Percentiles rank a stretch among this genome's conserved stretches.
phyloP scores from a whole-genome alignment of 805 yeast species.

The Candida fluviatilis region DNA sequence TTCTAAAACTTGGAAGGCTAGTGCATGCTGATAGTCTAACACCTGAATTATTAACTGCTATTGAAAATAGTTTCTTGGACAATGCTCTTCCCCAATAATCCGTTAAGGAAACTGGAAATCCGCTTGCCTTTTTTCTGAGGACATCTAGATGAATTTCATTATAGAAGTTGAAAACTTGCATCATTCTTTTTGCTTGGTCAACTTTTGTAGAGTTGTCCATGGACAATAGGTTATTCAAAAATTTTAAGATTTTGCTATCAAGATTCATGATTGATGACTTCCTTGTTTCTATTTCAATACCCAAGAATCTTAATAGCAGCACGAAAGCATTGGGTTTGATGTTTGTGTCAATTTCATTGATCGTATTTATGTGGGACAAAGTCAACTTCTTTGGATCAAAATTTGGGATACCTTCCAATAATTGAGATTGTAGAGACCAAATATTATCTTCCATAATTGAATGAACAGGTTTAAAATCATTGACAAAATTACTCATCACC shows the following conservation, averaged over 20 bases:
- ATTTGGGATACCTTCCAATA: slow-evolving; percentile 56
- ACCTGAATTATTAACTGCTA: slow-evolving; percentile 28
- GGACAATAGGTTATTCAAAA: slow-evolving; percentile 3
- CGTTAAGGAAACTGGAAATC: slow-evolving; percentile 55
- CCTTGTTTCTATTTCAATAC: background rate
- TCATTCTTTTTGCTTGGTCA: background rate
- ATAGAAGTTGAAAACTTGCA: slow-evolving; percentile 42
- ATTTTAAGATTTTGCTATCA: slow-evolving; percentile 7
- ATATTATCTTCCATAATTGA: slow-evolving; percentile 17
- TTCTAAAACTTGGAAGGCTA: slow-evolving; percentile 31
- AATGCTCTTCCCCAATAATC: slow-evolving; percentile 70
- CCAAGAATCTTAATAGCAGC: background rate
- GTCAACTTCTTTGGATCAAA: slow-evolving; percentile 28
- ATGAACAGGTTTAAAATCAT: slow-evolving; percentile 25
- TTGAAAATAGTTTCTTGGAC: slow-evolving; percentile 42
- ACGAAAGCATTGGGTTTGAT: background rate
- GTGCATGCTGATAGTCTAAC: slow-evolving; percentile 37
- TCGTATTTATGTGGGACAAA: background rate
- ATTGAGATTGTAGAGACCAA: slow-evolving; percentile 45
- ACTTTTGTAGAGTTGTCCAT: background rate
- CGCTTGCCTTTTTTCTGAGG: slow-evolving; percentile 46
- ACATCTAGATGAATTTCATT: slow-evolving; percentile 52
- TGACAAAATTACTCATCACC: slow-evolving; percentile 41
- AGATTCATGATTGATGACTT: background rate
- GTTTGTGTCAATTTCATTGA: background rate